Conservation (phyloP, 2,329 filamentous ascomycete genomes). For the Colletotrichum agaves region DNA sequence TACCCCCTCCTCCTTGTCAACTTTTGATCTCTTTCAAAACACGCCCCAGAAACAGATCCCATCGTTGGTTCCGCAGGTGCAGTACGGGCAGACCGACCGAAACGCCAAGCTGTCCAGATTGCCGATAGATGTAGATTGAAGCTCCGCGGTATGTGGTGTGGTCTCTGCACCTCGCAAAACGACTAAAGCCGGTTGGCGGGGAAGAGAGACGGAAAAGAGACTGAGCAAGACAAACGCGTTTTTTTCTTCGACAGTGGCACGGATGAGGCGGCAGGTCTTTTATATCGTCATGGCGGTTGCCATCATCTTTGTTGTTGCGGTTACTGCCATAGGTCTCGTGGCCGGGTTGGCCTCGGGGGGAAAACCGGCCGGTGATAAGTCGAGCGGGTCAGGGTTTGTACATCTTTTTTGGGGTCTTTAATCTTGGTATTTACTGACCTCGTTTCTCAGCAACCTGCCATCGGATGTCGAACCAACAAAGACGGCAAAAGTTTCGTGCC, state of each 20-base stretch:
- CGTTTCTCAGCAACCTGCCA: background rate
- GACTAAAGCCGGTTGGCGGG: background rate
- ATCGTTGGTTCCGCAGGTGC: background rate
- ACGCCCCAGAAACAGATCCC: background rate
- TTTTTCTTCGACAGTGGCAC: slow-evolving; percentile 1
- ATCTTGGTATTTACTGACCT: background rate
- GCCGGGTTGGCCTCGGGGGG: slow-evolving; percentile 39
- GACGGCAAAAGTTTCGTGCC: slow-evolving; percentile 36
- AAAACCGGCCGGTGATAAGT: background rate
- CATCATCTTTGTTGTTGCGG: slow-evolving; percentile 37
- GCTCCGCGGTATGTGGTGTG: background rate
- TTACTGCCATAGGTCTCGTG: slow-evolving; percentile 41
- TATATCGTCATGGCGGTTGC: slow-evolving; percentile 40
- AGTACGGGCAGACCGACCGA: background rate
- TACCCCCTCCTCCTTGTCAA: background rate
- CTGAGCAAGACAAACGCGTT: background rate
- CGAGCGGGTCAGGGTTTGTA: slow-evolving; percentile 19
- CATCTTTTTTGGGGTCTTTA: too few species aligned
- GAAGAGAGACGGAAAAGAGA: background rate
- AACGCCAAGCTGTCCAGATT: background rate
- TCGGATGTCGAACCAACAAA: slow-evolving; percentile 11
- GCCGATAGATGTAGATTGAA: background rate
- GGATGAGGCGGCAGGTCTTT: slow-evolving; percentile 39
- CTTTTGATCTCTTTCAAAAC: background rate
- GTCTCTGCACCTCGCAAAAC: background rate